Evolutionary conservation across 2,329 filamentous ascomycete species (phyloP).

Genomic region (Cercospora citrullina): DNA sequence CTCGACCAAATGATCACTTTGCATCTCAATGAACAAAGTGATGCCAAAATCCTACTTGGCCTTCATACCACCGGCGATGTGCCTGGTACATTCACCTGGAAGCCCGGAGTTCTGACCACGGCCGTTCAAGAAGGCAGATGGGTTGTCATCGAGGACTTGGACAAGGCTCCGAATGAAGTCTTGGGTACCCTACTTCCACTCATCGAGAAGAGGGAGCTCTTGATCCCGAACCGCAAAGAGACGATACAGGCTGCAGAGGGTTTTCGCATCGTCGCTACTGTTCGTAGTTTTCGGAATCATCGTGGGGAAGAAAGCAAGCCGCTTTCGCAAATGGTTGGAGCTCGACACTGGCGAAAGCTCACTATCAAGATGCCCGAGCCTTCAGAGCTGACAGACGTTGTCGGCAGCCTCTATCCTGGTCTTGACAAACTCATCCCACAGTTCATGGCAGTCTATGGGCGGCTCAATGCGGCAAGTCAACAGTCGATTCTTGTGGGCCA

Average conservation of each 20-base stretch:
- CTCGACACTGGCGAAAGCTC: slow-evolving; percentile 83
- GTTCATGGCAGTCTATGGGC: slow-evolving; percentile 59
- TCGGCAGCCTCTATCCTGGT: slow-evolving; percentile 68
- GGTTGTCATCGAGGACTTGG: slow-evolving; percentile 96
- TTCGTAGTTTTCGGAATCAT: slow-evolving; percentile 68
- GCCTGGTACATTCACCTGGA: slow-evolving; percentile 89
- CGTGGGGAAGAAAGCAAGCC: slow-evolving; percentile 71
- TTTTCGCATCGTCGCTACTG: slow-evolving; percentile 89
- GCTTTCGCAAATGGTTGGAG: slow-evolving; percentile 69
- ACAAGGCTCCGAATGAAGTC: slow-evolving; percentile 91
- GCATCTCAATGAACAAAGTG: slow-evolving; percentile 96
- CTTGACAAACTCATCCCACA: slow-evolving; percentile 59
- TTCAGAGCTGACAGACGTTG: slow-evolving; percentile 72
- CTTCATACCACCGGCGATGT: slow-evolving; percentile 87
- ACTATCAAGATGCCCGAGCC: slow-evolving; percentile 65
- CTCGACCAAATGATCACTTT: slow-evolving; percentile 84
- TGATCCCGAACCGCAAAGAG: slow-evolving; percentile 87
- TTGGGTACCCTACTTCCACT: slow-evolving; percentile 89
- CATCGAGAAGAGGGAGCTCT: slow-evolving; percentile 86
- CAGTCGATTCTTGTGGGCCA: slow-evolving; percentile 44
- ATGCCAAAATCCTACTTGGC: slow-evolving; percentile 93
- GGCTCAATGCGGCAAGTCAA: slow-evolving; percentile 43
- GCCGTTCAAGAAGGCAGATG: slow-evolving; percentile 92
- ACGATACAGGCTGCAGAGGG: slow-evolving; percentile 77
- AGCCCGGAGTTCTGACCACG: slow-evolving; percentile 86